Evolutionary conservation across 2,329 filamentous ascomycete genomes (phyloP).

Genomic region (Diaporthe sp.): DNA sequence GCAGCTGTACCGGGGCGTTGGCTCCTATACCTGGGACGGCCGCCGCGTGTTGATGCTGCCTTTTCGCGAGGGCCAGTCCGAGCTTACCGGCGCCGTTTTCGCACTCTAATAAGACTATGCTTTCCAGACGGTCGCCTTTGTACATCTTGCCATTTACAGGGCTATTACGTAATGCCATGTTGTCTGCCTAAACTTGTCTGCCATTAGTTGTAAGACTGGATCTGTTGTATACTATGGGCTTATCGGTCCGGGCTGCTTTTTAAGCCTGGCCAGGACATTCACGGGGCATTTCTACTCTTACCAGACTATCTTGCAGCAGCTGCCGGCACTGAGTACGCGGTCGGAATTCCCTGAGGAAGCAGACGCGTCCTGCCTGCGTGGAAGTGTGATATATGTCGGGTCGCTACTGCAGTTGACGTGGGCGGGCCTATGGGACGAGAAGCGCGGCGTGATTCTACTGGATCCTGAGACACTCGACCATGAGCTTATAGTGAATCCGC

Average conservation of each 20-base stretch:
- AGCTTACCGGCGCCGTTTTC: not conserved
- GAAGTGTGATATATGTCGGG: conserved; percentile 45
- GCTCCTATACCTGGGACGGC: not conserved
- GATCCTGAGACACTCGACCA: conserved; percentile 44
- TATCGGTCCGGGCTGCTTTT: not conserved
- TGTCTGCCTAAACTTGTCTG: not conserved
- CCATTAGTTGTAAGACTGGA: not conserved
- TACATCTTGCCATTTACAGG: not conserved
- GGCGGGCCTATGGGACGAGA: conserved; percentile 44
- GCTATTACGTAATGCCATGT: not conserved
- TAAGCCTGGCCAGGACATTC: not conserved
- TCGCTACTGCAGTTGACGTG: conserved; percentile 46
- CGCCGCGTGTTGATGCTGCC: not conserved
- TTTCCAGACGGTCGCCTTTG: not conserved
- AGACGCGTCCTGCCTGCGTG: conserved; percentile 33
- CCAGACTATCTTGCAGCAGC: conserved; percentile 43
- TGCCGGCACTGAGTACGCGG: not conserved
- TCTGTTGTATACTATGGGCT: not conserved
- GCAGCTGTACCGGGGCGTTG: not conserved
- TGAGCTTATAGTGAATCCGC: conserved; percentile 43
- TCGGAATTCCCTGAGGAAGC: not conserved
- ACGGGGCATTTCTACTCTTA: conserved; percentile 42
- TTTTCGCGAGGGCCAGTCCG: not conserved
- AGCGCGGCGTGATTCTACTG: conserved; percentile 43
- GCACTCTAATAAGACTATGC: not conserved